Base-by-base conservation (phyloP, 2,329 filamentous ascomycete genomes). In the Teratosphaeria zuluensis region DNA sequence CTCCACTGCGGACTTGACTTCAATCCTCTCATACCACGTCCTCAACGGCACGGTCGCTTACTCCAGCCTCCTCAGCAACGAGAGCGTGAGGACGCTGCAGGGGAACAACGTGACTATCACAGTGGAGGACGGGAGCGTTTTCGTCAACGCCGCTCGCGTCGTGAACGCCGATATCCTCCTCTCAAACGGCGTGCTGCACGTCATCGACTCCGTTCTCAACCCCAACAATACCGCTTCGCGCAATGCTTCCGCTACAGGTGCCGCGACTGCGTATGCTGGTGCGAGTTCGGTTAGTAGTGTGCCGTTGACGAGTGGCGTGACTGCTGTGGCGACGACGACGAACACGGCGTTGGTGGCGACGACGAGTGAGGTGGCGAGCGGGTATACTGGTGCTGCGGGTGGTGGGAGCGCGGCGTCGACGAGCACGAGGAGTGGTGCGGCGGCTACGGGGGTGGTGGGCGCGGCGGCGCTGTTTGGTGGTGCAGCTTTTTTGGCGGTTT, bases 1-100 rank as follows among this genome's bases (percentile, higher is more conserved):
- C 32, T 76, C 75, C 28, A 68, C 71, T 0, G 70, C 77, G 4
- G 70, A 82, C 14, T 74, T 87, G 1, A 69, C 76, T 1, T 70
- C 69, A 31, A 78, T 88, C 55, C 76, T 89, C 35, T 73, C 77
- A 30, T 89, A 89, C 72, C 86, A 90, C 69, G 77, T 88, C 56
- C 72, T 89, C 52, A 76, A 77, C 53, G 79, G 78, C 53, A 76
- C 76, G 8, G 77, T 85, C 1, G 74, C 74, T 57, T 87, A 86
- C 72, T 80, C 77, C 54, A 65, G 57, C 54, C 61, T 61, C 31
- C 73, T 82, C 19, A 64, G 63, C 62, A 75, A 76, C 35, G 74
- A 66, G 24, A 69, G 55, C 48, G 64, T 78, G 16, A 61, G 64
- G 7, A 72, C 75, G 1, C 62, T 74, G 11, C 69, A 72, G 51